Base-by-base conservation (phyloP, 495 filamentous ascomycete species). In the Glarea lozoyensis region DNA sequence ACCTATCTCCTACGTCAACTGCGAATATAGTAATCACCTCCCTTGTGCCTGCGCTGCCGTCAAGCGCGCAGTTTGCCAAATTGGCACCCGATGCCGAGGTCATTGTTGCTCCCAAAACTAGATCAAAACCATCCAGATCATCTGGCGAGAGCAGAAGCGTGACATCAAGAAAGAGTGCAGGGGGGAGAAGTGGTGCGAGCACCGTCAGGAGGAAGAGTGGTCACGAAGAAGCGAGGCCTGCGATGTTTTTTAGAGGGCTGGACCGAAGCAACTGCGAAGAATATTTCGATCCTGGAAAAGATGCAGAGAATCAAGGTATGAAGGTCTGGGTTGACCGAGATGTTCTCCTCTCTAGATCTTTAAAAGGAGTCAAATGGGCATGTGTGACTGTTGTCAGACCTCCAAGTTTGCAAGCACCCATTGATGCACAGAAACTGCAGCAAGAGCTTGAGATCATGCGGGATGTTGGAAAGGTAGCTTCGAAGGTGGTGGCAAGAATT, bases 1-100 rank as follows among this genome's bases (percentile, higher is more conserved):
- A 97, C 63, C 77, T 98, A 3, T 95, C 90, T 12, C 90, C 86
- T 2, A 98, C 93, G 3, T 94, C 90, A 10, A 95, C 89, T 3
- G 92, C 92, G 4, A 94, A 87, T 60, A 87, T 98, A 43, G 76
- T 82, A 25, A 69, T 96, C 25, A 79, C 83, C 6, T 87, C 88
- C 23, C 65, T 95, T 19, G 75, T 74, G 7, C 88, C 88, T 2
- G 66, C 79, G n/a, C 78, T 76, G 2, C 57, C 84, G 23, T 68
- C 74, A 2, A 73, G 78, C 16, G 77, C 79, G 5, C 73, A 84
- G 2, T 95, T 94, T 57, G 89, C 88, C 20, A 96, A 94, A 63
- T 84, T 98, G 44, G 80, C 84, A 0, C 82, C 89, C 0, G 88
- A 97, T 57, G 90, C 87, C 16, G 92, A 98, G 62, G 88, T 97